Evolutionary conservation across 257 asterid genomes (phyloP).

Genomic region (Osmanthus fragrans): DNA sequence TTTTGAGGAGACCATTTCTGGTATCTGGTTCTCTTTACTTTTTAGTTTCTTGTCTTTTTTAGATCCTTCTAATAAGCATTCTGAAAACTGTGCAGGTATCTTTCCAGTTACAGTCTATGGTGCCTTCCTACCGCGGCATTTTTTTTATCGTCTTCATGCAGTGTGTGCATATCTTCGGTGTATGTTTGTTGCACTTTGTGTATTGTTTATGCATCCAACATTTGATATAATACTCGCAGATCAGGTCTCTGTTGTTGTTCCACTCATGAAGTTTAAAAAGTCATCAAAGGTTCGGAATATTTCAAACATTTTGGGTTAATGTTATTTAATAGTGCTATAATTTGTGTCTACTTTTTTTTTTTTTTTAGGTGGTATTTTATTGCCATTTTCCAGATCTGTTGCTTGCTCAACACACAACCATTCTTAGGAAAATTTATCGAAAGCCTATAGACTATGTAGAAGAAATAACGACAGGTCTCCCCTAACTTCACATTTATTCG

Average conservation of each 20-base stretch:
- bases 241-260: slow-evolving; percentile 86
- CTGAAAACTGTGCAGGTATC: slow-evolving; percentile 45
- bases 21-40: slow-evolving; percentile 35
- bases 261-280: slow-evolving; percentile 74
- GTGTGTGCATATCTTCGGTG: slow-evolving; percentile 92
- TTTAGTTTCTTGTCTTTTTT: not conserved
- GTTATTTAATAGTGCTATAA: slow-evolving; percentile 5
- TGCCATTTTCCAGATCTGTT: slow-evolving; percentile 97
- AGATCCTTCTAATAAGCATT: slow-evolving; percentile 2
- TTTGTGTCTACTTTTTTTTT: slow-evolving; percentile 14
- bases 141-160: slow-evolving; percentile 77
- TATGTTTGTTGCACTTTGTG: slow-evolving; percentile 78
- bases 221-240: slow-evolving; percentile 76
- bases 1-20: slow-evolving; percentile 91
- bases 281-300: slow-evolving; percentile 63
- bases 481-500: not conserved
- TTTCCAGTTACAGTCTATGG: slow-evolving; percentile 85
- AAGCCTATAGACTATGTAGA: slow-evolving; percentile 79
- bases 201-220: slow-evolving; percentile 66
- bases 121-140: slow-evolving; percentile 79
- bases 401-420: slow-evolving; percentile 82
- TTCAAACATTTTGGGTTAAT: slow-evolving; percentile 1
- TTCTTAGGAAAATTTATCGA: slow-evolving; percentile 78
- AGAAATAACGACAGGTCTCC: slow-evolving; percentile 88
- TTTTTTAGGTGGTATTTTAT: slow-evolving; percentile 74